phyloP scores from a whole-genome alignment of 2,329 filamentous ascomycete species.

The Fusarium chuoi region DNA sequence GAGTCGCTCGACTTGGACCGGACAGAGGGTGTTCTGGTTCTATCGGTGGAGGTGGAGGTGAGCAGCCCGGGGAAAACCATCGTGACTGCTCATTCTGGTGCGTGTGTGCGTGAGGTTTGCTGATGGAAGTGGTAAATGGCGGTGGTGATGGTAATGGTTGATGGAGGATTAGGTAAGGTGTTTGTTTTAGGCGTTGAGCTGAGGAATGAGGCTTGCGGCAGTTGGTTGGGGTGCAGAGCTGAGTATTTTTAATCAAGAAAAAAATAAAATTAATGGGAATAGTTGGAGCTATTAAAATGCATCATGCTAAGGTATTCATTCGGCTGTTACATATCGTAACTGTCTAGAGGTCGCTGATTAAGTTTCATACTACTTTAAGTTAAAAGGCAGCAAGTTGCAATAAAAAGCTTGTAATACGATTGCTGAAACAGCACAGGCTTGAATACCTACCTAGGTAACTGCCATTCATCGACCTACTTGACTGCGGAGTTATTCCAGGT shows the following conservation, averaged over 20 bases:
- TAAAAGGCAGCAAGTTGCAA: neutral
- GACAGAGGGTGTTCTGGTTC: conserved; percentile 48
- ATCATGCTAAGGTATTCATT: neutral
- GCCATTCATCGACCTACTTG: neutral
- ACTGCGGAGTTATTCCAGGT: neutral
- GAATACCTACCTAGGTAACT: neutral
- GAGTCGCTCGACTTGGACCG: conserved; percentile 46
- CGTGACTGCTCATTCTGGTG: conserved; percentile 52
- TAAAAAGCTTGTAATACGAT: neutral
- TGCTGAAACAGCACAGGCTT: neutral
- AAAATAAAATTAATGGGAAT: neutral
- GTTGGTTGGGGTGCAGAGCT: neutral
- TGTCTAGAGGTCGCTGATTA: neutral
- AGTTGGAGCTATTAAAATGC: neutral
- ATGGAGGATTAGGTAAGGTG: conserved; percentile 31
- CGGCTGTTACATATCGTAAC: neutral
- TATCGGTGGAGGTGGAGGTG: conserved; percentile 55
- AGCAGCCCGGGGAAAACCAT: conserved; percentile 64
- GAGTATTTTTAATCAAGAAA: too few relatives aligned
- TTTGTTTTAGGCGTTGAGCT: conserved; percentile 4
- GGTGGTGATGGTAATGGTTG: conserved; percentile 13
- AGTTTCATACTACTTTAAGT: neutral
- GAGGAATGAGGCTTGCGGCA: conserved; percentile 16
- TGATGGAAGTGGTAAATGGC: conserved; percentile 4
- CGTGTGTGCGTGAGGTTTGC: neutral